phyloP scores from a whole-genome alignment of 1,284 basidiomycete genomes.

The Malassezia psittaci region DNA sequence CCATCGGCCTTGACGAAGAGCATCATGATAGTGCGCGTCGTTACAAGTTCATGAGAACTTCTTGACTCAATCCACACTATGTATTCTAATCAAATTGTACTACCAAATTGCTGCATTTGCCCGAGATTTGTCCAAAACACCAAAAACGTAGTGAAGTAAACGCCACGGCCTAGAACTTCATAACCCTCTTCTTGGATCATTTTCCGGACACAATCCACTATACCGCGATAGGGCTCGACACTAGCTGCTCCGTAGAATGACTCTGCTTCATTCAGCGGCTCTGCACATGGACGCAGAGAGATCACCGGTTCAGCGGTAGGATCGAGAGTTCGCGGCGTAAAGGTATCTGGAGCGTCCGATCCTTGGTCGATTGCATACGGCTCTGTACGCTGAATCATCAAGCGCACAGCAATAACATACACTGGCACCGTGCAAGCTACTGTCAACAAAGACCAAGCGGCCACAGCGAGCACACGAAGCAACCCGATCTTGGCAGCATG shows the following conservation, averaged over 20 bases:
- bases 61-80: too few species aligned
- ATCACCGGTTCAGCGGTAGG: slow-evolving; percentile 34
- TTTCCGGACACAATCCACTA: slow-evolving; percentile 40
- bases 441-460: slow-evolving; percentile 32
- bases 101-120: not conserved
- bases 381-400: slow-evolving; percentile 30
- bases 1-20: too few species aligned
- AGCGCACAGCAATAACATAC: slow-evolving; percentile 36
- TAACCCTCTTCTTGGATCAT: slow-evolving; percentile 42
- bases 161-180: slow-evolving; percentile 37
- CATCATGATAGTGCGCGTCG: too few species aligned
- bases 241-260: slow-evolving; percentile 39
- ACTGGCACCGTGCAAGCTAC: slow-evolving; percentile 32
- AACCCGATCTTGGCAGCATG: slow-evolving; percentile 2
- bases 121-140: not conserved
- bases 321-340: slow-evolving; percentile 1
- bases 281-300: slow-evolving; percentile 34
- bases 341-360: slow-evolving; percentile 16
- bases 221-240: slow-evolving; percentile 36
- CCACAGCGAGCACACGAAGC: slow-evolving; percentile 22
- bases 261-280: slow-evolving; percentile 17
- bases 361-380: slow-evolving; percentile 32
- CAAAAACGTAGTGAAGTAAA: slow-evolving; percentile 26
- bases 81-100: too few species aligned
- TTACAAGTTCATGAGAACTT: too few species aligned